Conservation (phyloP, 306 rosid species). For the cucumber (Cucumis sativus) region Cucumber_9930_V3 NC_026659.2:25801001-25801500, state of each 20-base stretch:
- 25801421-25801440: slow-evolving; percentile 89
- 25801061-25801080: slow-evolving; percentile 69
- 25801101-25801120: slow-evolving; percentile 94
- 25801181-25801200: slow-evolving; percentile 93
- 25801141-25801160: slow-evolving; percentile 88
- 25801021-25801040: slow-evolving; percentile 46
- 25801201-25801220: slow-evolving; percentile 99
- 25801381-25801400: slow-evolving; percentile 57
- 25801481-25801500: slow-evolving; percentile 28
- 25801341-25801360: not conserved
- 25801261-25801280: not conserved
- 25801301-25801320: not conserved
- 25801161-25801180: slow-evolving; percentile 65
- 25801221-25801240: slow-evolving; percentile 76
- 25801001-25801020: not conserved
- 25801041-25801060: slow-evolving; percentile 95
- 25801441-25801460: slow-evolving; percentile 91
- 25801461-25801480: slow-evolving; percentile 38
- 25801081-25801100: slow-evolving; percentile 96
- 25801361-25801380: not conserved
- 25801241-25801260: not conserved
- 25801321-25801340: not conserved
- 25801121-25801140: slow-evolving; percentile 99
- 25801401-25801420: slow-evolving; percentile 98
- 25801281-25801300: not conserved